Evolutionary conservation across 192 early-diverging fungal genomes (phyloP).

Genomic region (Rhizophlyctis rosea): DNA sequence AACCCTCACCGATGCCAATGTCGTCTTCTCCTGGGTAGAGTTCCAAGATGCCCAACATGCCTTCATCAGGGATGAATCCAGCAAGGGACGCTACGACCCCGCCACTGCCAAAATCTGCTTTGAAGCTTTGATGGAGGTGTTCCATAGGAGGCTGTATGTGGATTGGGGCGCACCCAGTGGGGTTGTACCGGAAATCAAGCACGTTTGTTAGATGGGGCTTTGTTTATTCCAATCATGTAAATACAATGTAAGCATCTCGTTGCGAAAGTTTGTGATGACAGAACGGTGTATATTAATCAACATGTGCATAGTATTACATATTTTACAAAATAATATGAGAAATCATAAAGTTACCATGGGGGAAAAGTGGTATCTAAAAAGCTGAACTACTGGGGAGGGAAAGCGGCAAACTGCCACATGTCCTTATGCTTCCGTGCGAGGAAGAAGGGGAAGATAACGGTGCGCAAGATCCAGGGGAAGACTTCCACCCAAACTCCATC

Average conservation of each 20-base stretch:
- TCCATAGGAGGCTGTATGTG: slow-evolving; percentile 34
- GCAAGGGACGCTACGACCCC: slow-evolving; percentile 64
- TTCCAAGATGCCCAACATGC: slow-evolving; percentile 61
- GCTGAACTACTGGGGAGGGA: neutral
- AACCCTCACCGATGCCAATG: slow-evolving; percentile 46
- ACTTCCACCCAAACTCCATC: neutral
- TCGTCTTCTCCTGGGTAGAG: slow-evolving; percentile 57
- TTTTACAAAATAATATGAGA: no score
- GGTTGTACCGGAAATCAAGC: neutral
- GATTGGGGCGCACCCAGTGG: neutral
- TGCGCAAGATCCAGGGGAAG: neutral
- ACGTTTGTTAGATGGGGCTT: slow-evolving; percentile 1
- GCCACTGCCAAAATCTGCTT: slow-evolving; percentile 58
- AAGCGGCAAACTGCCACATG: neutral
- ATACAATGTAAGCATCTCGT: no score
- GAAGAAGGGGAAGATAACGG: neutral
- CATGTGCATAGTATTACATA: no score
- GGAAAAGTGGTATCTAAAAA: no score
- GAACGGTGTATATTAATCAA: no score
- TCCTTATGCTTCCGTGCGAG: neutral
- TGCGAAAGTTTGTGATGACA: no score
- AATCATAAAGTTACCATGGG: no score
- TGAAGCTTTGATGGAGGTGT: slow-evolving; percentile 55
- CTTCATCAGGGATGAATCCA: slow-evolving; percentile 63
- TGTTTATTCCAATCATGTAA: no score